phyloP scores from a whole-genome alignment of 805 yeast species.

The Starmerella lactis-condensi region DNA sequence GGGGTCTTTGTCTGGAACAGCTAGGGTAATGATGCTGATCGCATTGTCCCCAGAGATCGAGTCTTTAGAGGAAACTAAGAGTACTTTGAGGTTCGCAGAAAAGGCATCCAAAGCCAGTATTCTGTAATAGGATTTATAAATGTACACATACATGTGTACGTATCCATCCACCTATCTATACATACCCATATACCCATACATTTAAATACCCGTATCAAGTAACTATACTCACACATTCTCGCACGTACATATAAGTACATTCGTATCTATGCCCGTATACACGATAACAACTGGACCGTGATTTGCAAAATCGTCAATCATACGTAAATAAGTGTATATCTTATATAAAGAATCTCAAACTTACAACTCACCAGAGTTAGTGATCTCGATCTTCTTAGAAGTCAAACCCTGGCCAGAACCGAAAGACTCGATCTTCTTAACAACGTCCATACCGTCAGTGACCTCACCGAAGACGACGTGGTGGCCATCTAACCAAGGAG shows the following conservation, averaged over 20 bases:
- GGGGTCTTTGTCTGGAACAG: constrained; percentile 64
- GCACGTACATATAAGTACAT: too few relatives aligned
- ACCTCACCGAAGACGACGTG: constrained; percentile 94
- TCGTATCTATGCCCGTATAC: too few relatives aligned
- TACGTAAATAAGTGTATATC: background rate
- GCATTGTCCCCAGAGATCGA: constrained; percentile 51
- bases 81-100: constrained; percentile 75
- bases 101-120: constrained; percentile 21
- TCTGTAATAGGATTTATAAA: background rate
- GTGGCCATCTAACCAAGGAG: constrained; percentile 82
- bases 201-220: too few relatives aligned
- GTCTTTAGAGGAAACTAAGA: constrained; percentile 59
- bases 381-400: constrained; percentile 43
- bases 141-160: too few relatives aligned
- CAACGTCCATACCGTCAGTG: constrained; percentile 63
- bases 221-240: too few relatives aligned
- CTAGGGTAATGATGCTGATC: constrained; percentile 87
- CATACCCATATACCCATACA: too few relatives aligned
- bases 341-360: constrained; percentile 4
- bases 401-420: constrained; percentile 57
- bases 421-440: constrained; percentile 63
- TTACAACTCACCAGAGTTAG: constrained; percentile 43
- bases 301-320: too few relatives aligned
- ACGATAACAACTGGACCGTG: too few relatives aligned
- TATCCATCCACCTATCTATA: too few relatives aligned